phyloP scores from a whole-genome alignment of 179 eudicot species.

The Amaranthus tricolor region DNA sequence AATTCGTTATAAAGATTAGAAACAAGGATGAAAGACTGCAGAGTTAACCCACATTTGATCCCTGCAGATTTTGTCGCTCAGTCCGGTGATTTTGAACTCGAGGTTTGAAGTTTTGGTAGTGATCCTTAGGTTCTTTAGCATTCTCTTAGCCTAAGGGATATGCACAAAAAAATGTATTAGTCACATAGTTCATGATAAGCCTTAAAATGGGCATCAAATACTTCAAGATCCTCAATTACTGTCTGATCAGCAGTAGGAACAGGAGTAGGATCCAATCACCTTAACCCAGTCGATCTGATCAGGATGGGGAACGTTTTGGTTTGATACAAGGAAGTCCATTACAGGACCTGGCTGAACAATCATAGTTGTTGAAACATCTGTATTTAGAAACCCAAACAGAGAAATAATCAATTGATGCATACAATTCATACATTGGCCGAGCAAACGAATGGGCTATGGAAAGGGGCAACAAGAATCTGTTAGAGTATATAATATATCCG shows the following conservation, averaged over 20 bases:
- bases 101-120: slow-evolving; percentile 47
- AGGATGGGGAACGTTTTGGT: slow-evolving; percentile 73
- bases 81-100: slow-evolving; percentile 70
- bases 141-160: slow-evolving; percentile 58
- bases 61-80: slow-evolving; percentile 59
- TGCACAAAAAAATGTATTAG: not conserved
- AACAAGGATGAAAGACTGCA: not conserved
- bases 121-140: slow-evolving; percentile 69
- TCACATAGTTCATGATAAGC: not conserved
- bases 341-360: slow-evolving; percentile 79
- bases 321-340: slow-evolving; percentile 59
- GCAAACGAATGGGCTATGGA: too few species aligned
- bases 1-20: not conserved
- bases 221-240: too few species aligned
- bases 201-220: too few species aligned
- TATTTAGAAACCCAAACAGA: not conserved
- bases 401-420: too few species aligned
- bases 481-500: too few species aligned
- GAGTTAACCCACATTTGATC: slow-evolving; percentile 53
- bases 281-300: slow-evolving; percentile 68
- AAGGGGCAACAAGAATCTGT: too few species aligned
- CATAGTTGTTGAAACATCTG: slow-evolving; percentile 88
- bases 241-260: too few species aligned
- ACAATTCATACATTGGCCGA: too few species aligned
- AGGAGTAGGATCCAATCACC: slow-evolving; percentile 30